A percentile compares a stretch with the other conserved stretches of the same genome.
Evolutionary conservation across 306 rosid genomes (phyloP).

Genomic region (Inga leiocalycina): DNA sequence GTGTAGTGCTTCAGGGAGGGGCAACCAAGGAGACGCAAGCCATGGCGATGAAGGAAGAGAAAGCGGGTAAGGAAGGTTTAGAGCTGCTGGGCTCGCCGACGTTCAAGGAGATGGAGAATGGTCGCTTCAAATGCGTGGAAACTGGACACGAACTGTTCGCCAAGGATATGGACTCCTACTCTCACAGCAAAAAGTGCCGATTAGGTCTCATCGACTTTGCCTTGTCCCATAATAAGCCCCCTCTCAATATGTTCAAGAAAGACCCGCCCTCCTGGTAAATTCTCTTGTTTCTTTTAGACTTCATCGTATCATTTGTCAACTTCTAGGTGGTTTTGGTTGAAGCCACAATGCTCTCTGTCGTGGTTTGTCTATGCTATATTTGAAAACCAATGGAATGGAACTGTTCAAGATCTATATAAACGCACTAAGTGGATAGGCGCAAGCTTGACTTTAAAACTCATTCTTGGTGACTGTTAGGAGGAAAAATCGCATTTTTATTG

Average conservation of each 20-base stretch:
- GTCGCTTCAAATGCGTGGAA: conserved; percentile 79
- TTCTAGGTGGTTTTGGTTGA: background rate
- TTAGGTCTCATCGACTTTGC: conserved; percentile 81
- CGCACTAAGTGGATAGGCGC: background rate
- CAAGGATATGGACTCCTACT: conserved; percentile 69
- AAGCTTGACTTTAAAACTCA: background rate
- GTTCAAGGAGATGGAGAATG: conserved; percentile 67
- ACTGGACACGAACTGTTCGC: conserved; percentile 80
- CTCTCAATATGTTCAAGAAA: conserved; percentile 81
- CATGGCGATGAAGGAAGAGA: conserved; percentile 49
- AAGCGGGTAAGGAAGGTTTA: conserved; percentile 61
- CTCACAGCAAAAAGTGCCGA: conserved; percentile 83
- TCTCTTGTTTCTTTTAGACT: background rate
- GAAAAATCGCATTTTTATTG: background rate
- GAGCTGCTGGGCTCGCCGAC: conserved; percentile 76
- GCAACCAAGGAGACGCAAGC: background rate
- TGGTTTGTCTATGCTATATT: background rate
- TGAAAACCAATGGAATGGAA: background rate
- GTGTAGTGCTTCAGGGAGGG: background rate
- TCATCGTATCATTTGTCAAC: no score
- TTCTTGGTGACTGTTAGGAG: background rate
- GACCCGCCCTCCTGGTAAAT: conserved; percentile 78
- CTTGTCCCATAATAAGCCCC: conserved; percentile 60
- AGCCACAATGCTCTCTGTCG: background rate
- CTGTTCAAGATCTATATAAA: background rate